Base-by-base conservation (phyloP, 345 rosid species). In the Noccaea caerulescens region DNA sequence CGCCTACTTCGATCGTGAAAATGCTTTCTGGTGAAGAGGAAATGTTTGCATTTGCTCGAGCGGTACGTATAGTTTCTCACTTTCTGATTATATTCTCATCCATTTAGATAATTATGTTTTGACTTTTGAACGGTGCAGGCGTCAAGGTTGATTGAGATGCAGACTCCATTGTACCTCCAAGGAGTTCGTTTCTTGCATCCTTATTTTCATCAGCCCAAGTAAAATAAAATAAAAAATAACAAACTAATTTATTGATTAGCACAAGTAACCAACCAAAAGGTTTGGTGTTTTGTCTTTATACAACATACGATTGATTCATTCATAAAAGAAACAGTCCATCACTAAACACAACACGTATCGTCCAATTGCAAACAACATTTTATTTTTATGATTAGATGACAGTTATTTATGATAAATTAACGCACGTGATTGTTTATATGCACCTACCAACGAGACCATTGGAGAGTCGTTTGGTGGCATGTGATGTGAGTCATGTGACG, bases 11-110 rank as follows among this genome's bases (percentile, higher is more conserved):
- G 25, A 91, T 93, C 6, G 79, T 83, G 16, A 86, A 90, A 37
- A 85, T 89, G 92, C 77, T 91, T 45, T 88, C 94, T 23, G 92
- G 96, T 36, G 86, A 86, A 80, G 98, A 91, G 62, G 98, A 93
- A 76, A 85, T 85, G 85, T 93, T 93, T 83, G 97, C 98, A 54
- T 93, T 93, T 80, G 87, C 84, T 14, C 80, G 96, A 69, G 97
- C 97, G 0, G 98, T 93, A 72, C 88, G 92, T 81, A 18, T 32
- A 65, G 12, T 68, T 71, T 72, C 38, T 63, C n/a, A 53, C 47
- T 56, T 46, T 37, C 34, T 57, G 14, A 39, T 25, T 8, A 6
- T 41, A 32, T 23, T n/a, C 33, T 7, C 61, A 58, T 49, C 2
- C 0, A 7, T 33, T 6, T 42, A 50, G 0, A 63, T 47, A 59